Base-by-base conservation (phyloP, 176 grass and related monocot species). In the Zea luxurians region DNA sequence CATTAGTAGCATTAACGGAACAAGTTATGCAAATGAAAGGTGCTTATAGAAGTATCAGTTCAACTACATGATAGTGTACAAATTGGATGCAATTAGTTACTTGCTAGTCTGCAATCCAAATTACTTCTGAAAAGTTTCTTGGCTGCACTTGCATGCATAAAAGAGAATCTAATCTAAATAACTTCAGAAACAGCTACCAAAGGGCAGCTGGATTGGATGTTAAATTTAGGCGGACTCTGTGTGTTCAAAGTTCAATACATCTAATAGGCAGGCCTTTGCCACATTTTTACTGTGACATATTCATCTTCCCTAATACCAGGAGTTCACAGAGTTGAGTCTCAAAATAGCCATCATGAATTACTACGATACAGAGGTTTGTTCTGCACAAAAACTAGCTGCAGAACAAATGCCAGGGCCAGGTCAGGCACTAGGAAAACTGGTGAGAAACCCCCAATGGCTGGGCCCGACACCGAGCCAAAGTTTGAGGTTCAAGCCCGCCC, bases 1-100 rank as follows among this genome's bases (percentile, higher is more conserved):
- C 2, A 60, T 89, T 61, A 78, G 73, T 61, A 17, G 70, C 13
- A 35, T 70, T 20, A 83, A 49, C 37, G 42, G 17, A 10, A 35
- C 2, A 6, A n/a, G 38, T 66, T 8, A 50, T 60, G 27, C 4
- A 6, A 37, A 13, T 54, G 4, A 63, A 71, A 52, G 4, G 9
- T 16, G 10, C 18, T 42, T 42, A 45, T 73, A 18, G 17, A 74
- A 54, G 42, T 17, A 34, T 37, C 5, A 70, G 48, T 15, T 40
- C 21, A 27, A 16, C 2, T 62, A 11, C 16, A 43, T 37, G 1
- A 17, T 12, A 27, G 27, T 53, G 52, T 41, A 37, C 0, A 4
- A 78, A 42, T 63, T 20, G 38, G 13, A 70, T 13, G 36, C 2
- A 35, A 20, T 36, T 41, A n/a, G 17, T 34, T 42, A 35, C 38